Conservation (phyloP, 1,284 basidiomycete species). For the Pseudozyma pruni region DNA sequence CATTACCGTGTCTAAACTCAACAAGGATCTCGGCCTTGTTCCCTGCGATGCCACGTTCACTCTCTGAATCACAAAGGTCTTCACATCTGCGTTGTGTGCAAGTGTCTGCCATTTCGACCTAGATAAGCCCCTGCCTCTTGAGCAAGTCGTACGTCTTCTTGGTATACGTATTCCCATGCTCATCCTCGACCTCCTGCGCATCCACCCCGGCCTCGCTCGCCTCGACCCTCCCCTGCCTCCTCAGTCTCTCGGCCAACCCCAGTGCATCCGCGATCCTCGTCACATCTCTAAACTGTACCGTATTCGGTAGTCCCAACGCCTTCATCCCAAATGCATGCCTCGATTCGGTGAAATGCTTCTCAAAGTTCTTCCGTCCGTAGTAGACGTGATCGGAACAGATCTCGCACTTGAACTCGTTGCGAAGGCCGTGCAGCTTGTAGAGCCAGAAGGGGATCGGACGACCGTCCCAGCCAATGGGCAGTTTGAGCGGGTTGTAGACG, state of each 20-base stretch:
- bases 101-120: not conserved
- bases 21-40: conserved; percentile 23
- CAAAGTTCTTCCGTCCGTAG: conserved; percentile 93
- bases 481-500: conserved; percentile 96
- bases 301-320: conserved; percentile 94
- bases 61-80: not conserved
- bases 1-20: conserved; percentile 17
- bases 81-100: too few species aligned
- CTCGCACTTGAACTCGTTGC: conserved; percentile 96
- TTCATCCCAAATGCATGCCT: conserved; percentile 98
- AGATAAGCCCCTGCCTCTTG: conserved; percentile 65
- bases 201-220: conserved; percentile 51
- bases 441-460: conserved; percentile 99
- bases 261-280: conserved; percentile 96
- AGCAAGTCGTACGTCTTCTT: conserved; percentile 66
- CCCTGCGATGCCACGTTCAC: conserved; percentile 10
- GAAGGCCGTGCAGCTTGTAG: conserved; percentile 96
- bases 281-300: conserved; percentile 98
- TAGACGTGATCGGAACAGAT: conserved; percentile 80
- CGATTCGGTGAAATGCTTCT: conserved; percentile 92
- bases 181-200: conserved; percentile 66
- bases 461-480: conserved; percentile 97
- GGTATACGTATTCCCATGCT: conserved; percentile 65
- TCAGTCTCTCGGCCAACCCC: conserved; percentile 70
- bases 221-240: conserved; percentile 52